Evolutionary conservation across 2,329 filamentous ascomycete genomes (phyloP).

Genomic region (Colletotrichum somersetense): DNA sequence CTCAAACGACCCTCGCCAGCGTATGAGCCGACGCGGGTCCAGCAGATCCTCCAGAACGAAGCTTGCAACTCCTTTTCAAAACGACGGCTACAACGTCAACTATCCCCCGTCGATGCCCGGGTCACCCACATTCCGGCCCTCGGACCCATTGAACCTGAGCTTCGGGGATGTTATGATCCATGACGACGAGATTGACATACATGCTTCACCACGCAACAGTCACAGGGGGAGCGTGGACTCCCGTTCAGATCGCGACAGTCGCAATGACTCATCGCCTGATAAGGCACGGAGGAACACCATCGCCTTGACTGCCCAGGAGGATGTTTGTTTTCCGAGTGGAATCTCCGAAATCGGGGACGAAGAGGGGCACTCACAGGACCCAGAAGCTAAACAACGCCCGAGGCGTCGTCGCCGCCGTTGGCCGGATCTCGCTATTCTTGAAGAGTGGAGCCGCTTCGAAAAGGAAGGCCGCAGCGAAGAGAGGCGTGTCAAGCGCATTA

Average conservation of each 20-base stretch:
- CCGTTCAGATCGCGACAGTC: constrained; percentile 47
- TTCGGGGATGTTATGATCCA: constrained; percentile 80
- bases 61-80: constrained; percentile 49
- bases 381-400: constrained; percentile 46
- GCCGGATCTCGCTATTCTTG: constrained; percentile 86
- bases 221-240: constrained; percentile 48
- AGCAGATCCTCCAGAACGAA: constrained; percentile 65
- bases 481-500: constrained; percentile 89
- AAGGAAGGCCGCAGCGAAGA: constrained; percentile 89
- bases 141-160: constrained; percentile 65
- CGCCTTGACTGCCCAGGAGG: constrained; percentile 78
- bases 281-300: constrained; percentile 65
- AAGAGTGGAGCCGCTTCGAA: constrained; percentile 91
- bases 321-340: constrained; percentile 90
- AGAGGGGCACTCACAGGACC: constrained; percentile 67
- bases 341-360: constrained; percentile 87
- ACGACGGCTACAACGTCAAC: constrained; percentile 72
- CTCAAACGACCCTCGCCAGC: constrained; percentile 43
- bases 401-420: constrained; percentile 75
- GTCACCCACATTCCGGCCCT: constrained; percentile 66
- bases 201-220: constrained; percentile 48
- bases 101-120: constrained; percentile 77
- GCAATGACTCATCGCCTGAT: constrained; percentile 45
- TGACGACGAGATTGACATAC: constrained; percentile 66
- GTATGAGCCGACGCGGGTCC: constrained; percentile 60